Base-by-base conservation (phyloP, 805 yeast genomes). In the Pichia scutulata region DNA sequence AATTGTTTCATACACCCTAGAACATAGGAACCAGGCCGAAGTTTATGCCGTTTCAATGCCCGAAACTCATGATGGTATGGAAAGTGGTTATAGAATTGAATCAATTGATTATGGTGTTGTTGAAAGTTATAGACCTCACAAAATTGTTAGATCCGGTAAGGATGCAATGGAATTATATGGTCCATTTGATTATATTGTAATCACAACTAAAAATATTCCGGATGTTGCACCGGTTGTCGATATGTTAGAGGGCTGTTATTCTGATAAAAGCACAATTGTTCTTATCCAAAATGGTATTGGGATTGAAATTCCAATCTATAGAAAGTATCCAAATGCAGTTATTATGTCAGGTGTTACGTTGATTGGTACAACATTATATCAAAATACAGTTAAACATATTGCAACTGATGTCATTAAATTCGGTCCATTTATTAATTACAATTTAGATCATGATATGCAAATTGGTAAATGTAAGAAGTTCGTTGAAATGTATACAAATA, bases 1-100 rank as follows among this genome's bases (percentile, higher is more conserved):
- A 2, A 77, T 87, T 26, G 81, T 82, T 4, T 86, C 93, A 0
- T 72, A 80, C 43, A 78, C 86, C 0, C 69, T 87, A 26, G 70
- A 70, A 53, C 67, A 68, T 72, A 39, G 76, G 72, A 0, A 66
- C 6, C 6, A 70, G 42, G 71, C 78, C 12, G 65, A 70, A 8
- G 76, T 79, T 8, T 83, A 82, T 68, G 44, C 56, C 67, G 83
- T 83, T 68, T 43, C 56, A 68, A 3, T 88, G 87, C 4, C 81
- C 68, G 60, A 66, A 66, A 43, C 76, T 81, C 36, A 30, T 28
- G 47, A 48, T 14, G 9, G 7, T 10, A 28, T 49, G 9, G 22
- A 37, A 19, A 25, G n/a, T 13, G 54, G 52, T 19, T 49, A 47
- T 22, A 41, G 18, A 13, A 49, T 49, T 42, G 89, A 78, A 42